phyloP scores from a whole-genome alignment of 2,329 filamentous ascomycete genomes.

The Lecanicillium sp. region DNA sequence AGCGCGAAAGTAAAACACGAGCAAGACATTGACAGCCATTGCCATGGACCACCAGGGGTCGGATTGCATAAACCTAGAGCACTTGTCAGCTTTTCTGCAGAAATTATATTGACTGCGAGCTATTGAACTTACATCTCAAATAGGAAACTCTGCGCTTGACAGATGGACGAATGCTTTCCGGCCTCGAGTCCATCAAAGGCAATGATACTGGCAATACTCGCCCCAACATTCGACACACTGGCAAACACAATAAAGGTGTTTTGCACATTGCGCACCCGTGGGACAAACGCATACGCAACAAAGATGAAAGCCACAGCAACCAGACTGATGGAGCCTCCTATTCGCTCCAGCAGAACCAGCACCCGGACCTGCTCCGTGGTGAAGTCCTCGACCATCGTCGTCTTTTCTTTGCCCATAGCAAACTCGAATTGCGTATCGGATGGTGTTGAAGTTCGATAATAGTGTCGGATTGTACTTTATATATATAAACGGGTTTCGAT shows the following conservation, averaged over 20 bases:
- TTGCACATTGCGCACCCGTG: conserved; percentile 46
- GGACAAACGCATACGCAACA: conserved; percentile 41
- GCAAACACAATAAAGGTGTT: conserved; percentile 56
- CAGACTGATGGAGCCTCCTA: conserved; percentile 45
- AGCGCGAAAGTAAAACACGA: conserved; percentile 55
- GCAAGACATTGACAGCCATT: conserved; percentile 76
- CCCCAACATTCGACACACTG: conserved; percentile 50
- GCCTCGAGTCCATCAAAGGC: conserved; percentile 53
- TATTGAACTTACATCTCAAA: conserved; percentile 54
- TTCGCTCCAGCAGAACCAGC: conserved; percentile 41
- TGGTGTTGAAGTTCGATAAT: too few species aligned
- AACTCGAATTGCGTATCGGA: too few species aligned
- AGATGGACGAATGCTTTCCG: conserved; percentile 49
- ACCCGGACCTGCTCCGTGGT: conserved; percentile 26
- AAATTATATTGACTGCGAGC: background rate
- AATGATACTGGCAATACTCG: conserved; percentile 60
- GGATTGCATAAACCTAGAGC: conserved; percentile 63
- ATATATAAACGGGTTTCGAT: too few species aligned
- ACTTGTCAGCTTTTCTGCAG: background rate
- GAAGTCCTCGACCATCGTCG: conserved; percentile 18
- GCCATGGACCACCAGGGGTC: conserved; percentile 71
- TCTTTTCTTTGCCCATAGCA: conserved; percentile 2
- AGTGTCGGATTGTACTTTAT: too few species aligned
- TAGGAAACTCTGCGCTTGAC: conserved; percentile 50
- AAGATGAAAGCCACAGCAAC: conserved; percentile 43